Conservation (phyloP, 208 protist species). For the Trypanosoma cruzi region DNA sequence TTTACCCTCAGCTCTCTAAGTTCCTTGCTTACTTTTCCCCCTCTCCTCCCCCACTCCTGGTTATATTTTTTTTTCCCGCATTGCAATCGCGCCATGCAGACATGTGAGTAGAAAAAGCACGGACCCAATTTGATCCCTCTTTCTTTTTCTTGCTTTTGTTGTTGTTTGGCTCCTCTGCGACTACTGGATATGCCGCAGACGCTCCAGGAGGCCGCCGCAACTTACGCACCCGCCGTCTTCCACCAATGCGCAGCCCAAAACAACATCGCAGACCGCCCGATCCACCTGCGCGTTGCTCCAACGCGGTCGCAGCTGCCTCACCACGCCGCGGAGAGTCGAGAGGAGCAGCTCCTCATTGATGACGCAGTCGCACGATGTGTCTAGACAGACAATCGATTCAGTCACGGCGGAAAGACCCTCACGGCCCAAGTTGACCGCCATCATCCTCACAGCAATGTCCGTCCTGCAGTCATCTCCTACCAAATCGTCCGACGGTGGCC, state of each 20-base stretch:
- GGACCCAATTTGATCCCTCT: background rate
- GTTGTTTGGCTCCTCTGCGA: background rate
- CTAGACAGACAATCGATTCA: background rate
- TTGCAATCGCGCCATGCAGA: background rate
- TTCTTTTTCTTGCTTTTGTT: background rate
- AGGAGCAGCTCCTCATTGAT: constrained; percentile 4
- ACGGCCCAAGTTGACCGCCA: constrained; percentile 5
- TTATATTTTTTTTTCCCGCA: background rate
- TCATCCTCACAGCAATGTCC: constrained; percentile 6
- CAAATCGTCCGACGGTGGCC: constrained; percentile 1
- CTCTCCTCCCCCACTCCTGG: background rate
- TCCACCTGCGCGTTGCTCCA: constrained; percentile 6
- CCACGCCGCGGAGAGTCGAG: background rate
- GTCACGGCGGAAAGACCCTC: constrained; percentile 2
- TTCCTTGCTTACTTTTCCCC: background rate
- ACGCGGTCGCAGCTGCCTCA: background rate
- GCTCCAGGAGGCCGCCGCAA: constrained; percentile 8
- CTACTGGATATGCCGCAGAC: constrained; percentile 2
- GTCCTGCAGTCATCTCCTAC: background rate
- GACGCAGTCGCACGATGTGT: background rate
- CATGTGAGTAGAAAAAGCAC: background rate
- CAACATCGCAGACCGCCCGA: constrained; percentile 1
- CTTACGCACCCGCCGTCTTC: background rate
- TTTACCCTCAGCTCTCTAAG: background rate
- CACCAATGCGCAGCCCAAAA: constrained; percentile 4